A percentile compares a stretch with the other conserved stretches of the same genome.
These are phyloP conservation scores for Neonectria sp. DNA, from an alignment of 2,329 filamentous ascomycete genomes.

Conservation along the genomic window DNA sequence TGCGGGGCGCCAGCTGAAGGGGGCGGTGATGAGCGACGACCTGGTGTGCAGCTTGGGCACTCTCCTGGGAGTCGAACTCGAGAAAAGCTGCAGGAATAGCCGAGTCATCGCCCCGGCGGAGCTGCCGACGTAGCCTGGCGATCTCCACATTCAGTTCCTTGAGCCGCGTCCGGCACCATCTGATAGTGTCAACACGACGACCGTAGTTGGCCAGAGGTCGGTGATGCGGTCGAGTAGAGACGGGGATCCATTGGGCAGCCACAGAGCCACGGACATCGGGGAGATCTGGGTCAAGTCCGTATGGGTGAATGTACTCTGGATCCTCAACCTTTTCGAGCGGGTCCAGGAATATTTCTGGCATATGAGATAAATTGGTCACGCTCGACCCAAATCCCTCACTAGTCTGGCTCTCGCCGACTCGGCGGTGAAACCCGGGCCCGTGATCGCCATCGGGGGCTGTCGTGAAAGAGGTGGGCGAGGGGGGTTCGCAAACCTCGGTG, in stretches of 20 bases:
- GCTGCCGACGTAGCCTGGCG: slow-evolving; percentile 80
- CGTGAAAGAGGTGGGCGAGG: slow-evolving; percentile 33
- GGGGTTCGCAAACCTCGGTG: slow-evolving; percentile 25
- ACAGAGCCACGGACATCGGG: slow-evolving; percentile 65
- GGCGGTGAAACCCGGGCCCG: slow-evolving; percentile 10
- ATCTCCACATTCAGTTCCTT: slow-evolving; percentile 58
- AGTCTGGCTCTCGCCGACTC: slow-evolving; percentile 21
- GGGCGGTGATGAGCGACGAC: slow-evolving; percentile 89
- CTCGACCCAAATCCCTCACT: slow-evolving; percentile 34
- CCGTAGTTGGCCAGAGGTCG: slow-evolving; percentile 77
- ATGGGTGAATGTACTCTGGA: slow-evolving; percentile 55
- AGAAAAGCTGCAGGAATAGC: slow-evolving; percentile 87
- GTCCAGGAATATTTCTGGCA: slow-evolving; percentile 16
- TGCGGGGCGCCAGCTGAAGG: slow-evolving; percentile 88
- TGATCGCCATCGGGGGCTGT: slow-evolving; percentile 32
- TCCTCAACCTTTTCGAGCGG: slow-evolving; percentile 47
- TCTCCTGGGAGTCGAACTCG: slow-evolving; percentile 86
- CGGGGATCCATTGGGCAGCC: slow-evolving; percentile 81
- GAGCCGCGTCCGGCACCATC: slow-evolving; percentile 79
- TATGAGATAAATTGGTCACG: slow-evolving; percentile 30
- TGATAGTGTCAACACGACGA: slow-evolving; percentile 94
- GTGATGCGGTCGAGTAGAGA: slow-evolving; percentile 84
- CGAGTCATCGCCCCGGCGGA: slow-evolving; percentile 78
- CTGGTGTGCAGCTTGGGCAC: slow-evolving; percentile 90
- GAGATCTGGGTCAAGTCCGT: slow-evolving; percentile 52